Evolutionary conservation across 306 rosid genomes (phyloP), one percentile per base, ranked within the genome.

Genomic region (Fagus sylvatica): DNA sequence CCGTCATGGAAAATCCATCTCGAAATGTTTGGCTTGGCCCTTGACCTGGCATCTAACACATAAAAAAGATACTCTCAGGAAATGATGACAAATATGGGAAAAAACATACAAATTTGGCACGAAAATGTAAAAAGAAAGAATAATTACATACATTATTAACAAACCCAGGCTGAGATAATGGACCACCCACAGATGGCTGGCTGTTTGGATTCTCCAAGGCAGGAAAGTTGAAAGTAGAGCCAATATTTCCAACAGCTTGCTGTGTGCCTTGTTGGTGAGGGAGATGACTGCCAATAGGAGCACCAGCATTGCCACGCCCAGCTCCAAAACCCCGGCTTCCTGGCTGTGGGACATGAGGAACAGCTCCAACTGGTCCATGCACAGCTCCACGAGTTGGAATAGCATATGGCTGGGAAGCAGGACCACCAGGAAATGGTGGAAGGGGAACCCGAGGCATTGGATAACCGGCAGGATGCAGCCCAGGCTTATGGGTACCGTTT

Each of bases 351-450:
- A 91, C 96, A 82, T 96, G 99, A 89, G 99, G 96, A 87, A 93
- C 97, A 74, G 98, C 96, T 85, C 99, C 99, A 55, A 96, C 97
- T 37, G 99, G 97, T 69, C 99, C 99, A 83, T 96, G 99, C 41
- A 91, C 94, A 54, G 91, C 96, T 76, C 94, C 98, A 74, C 99
- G 99, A 69, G 97, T 86, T 71, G 99, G 99, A 81, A 96, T 96
- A 76, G 98, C 93, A 87, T 96, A 96, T n/a, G 99, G 98, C 79
- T 96, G 99, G 74, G 98, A 93, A n/a, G 92, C 91, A 28, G 96
- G 92, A 73, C 96, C 94, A 54, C 94, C 96, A 74, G 90, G 98
- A 77, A 91, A 96, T 66, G 90, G 90, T 61, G 91, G 85, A 82
- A 93, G 62, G 40, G 99, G 98, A 70, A 90, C 93, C 79, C 97